Evolutionary conservation across 345 rosid genomes (phyloP), one percentile per base, ranked within the genome.

Genomic region (Draba incana): DNA sequence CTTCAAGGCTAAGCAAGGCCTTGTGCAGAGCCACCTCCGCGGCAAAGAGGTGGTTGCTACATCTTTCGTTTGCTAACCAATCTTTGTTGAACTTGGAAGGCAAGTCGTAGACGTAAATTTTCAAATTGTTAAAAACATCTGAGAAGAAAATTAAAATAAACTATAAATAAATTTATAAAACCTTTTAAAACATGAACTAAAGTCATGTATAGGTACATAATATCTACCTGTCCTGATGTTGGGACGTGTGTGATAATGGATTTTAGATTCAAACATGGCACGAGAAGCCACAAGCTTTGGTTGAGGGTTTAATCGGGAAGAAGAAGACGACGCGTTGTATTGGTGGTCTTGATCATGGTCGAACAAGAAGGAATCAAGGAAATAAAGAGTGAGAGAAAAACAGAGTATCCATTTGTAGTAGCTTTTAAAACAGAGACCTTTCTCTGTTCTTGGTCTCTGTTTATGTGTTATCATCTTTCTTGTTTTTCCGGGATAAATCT

Each of bases 1-100:
- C 50, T 1, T 79, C 82, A 6, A 74, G 45, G 58, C 85, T 81
- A 67, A 79, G 82, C 33, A 83, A 66, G 3, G 98, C 96, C 51
- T 62, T 81, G 70, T 94, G 99, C 11, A 94, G 81, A 8, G 98
- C 97, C 8, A 94, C 99, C 81, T 94, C 99, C 2, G 99, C 80
- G 9, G 99, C 99, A 38, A 94, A 94, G 76, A 94, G 77, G 50
- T 91, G 99, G 74, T 48, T 86, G 79, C 84, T 81, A 75, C 99
- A 94, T 16, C 99, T 77, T 14, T 86, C 83, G 78, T 94, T 86
- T 9, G 82, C 68, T 46, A 94, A 80, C 99, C 99, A 94, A 12
- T 86, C 86, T 41, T 57, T 73, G 80, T 91, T 94, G 80, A 75
- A 94, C 73, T 81, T 83, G 1, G 92, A 71, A 8, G 97, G 99